Evolutionary conservation across 1,284 basidiomycete genomes (phyloP).

Genomic region (Ustilago curta): DNA sequence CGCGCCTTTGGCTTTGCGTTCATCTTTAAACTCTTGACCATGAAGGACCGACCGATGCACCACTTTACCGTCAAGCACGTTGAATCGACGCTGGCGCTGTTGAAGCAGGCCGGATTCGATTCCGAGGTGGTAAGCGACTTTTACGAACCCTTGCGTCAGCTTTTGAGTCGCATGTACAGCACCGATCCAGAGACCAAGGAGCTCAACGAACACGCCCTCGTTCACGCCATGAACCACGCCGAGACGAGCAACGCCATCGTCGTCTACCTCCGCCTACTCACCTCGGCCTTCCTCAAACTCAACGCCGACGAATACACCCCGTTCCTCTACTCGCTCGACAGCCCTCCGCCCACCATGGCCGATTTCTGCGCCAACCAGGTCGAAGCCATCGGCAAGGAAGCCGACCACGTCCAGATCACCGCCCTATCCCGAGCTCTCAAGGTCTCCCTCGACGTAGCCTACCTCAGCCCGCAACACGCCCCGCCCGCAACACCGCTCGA

Average conservation of each 20-base stretch:
- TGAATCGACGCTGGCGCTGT: slow-evolving; percentile 49
- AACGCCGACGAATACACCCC: slow-evolving; percentile 60
- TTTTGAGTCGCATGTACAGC: slow-evolving; percentile 50
- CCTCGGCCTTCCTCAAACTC: slow-evolving; percentile 59
- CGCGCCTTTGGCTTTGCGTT: slow-evolving; percentile 62
- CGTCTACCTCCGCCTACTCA: slow-evolving; percentile 58
- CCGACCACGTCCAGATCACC: slow-evolving; percentile 65
- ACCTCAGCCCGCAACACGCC: slow-evolving; percentile 52
- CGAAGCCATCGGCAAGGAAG: slow-evolving; percentile 65
- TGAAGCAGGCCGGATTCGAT: slow-evolving; percentile 59
- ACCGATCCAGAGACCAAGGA: slow-evolving; percentile 46
- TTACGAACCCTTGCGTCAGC: slow-evolving; percentile 53
- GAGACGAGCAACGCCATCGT: slow-evolving; percentile 64
- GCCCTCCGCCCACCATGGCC: slow-evolving; percentile 36
- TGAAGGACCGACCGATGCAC: slow-evolving; percentile 54
- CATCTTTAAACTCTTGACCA: slow-evolving; percentile 50
- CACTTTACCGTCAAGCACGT: slow-evolving; percentile 54
- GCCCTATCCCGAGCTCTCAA: slow-evolving; percentile 57
- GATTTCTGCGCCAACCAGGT: slow-evolving; percentile 60
- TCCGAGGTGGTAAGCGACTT: slow-evolving; percentile 57
- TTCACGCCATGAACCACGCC: slow-evolving; percentile 60
- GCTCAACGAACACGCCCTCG: slow-evolving; percentile 47
- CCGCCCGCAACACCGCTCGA: slow-evolving; percentile 48
- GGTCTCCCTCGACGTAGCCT: slow-evolving; percentile 60
- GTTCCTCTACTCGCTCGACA: slow-evolving; percentile 56